phyloP scores from a whole-genome alignment of 306 rosid genomes.

The Datisca glomerata region DNA sequence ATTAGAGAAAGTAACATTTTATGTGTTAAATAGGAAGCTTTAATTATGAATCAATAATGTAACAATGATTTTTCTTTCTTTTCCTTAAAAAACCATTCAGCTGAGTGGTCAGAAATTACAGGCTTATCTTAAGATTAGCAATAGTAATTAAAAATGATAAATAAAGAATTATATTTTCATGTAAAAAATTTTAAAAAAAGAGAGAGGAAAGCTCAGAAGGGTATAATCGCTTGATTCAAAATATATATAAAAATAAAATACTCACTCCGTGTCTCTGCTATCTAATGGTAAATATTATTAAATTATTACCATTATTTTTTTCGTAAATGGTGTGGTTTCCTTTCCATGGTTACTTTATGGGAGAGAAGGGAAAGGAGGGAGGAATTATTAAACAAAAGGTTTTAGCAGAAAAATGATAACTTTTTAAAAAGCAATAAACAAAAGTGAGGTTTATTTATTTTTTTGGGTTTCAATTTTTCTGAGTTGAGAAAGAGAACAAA shows the following conservation, averaged over 20 bases:
- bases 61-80: no score
- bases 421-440: constrained; percentile 21
- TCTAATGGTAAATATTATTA: no score
- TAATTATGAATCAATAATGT: no score
- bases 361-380: constrained; percentile 30
- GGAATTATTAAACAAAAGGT: constrained; percentile 26
- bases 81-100: no score
- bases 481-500: constrained; percentile 40
- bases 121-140: no score
- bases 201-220: constrained; percentile 31
- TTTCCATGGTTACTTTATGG: constrained; percentile 35
- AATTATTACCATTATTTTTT: no score
- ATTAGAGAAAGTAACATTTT: no score
- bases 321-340: constrained; percentile 5
- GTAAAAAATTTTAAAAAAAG: constrained; percentile 29
- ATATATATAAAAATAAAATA: constrained; percentile 9
- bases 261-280: constrained; percentile 23
- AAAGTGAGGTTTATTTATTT: constrained; percentile 13
- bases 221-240: constrained; percentile 33
- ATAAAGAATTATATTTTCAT: no score
- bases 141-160: no score
- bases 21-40: no score
- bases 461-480: no score
- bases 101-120: no score
- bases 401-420: constrained; percentile 18